These are phyloP conservation scores for Endocalyx cinctus DNA, from an alignment of 2,329 filamentous ascomycete species.

Conservation along the genomic window DNA sequence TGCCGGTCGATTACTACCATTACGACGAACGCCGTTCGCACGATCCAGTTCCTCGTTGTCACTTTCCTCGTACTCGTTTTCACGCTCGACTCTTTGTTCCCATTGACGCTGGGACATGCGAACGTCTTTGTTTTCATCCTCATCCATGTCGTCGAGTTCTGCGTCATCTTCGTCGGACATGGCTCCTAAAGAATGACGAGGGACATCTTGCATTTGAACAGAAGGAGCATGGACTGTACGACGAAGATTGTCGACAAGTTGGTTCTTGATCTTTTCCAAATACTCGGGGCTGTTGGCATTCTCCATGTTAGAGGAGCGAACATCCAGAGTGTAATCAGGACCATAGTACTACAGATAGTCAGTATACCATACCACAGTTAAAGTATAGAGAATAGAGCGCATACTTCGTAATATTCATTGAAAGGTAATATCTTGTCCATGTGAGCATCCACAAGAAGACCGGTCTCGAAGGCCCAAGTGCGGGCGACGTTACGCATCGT, in stretches of 20 bases:
- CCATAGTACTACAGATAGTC: conserved; percentile 74
- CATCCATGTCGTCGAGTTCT: conserved; percentile 66
- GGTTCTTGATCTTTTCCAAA: conserved; percentile 74
- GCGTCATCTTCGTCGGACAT: conserved; percentile 65
- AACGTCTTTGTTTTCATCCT: conserved; percentile 79
- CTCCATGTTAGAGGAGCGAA: conserved; percentile 81
- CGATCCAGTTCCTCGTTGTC: conserved; percentile 80
- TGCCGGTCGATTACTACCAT: conserved; percentile 41
- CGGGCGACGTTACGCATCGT: conserved; percentile 96
- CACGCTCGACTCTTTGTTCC: conserved; percentile 71
- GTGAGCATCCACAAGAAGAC: conserved; percentile 76
- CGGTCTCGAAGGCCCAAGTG: conserved; percentile 96
- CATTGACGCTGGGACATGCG: conserved; percentile 77
- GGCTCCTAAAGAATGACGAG: conserved; percentile 55
- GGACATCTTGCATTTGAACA: conserved; percentile 81
- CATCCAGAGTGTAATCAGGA: conserved; percentile 85
- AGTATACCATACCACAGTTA: conserved; percentile 13
- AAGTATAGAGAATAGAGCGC: too few species aligned
- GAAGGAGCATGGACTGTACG: conserved; percentile 84
- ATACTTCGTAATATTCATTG: conserved; percentile 87
- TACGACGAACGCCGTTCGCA: conserved; percentile 64
- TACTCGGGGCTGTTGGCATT: conserved; percentile 85
- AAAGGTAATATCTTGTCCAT: conserved; percentile 83
- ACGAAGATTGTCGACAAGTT: conserved; percentile 79
- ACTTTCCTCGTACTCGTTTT: conserved; percentile 81